Conservation (phyloP, 2,329 filamentous ascomycete species). For the Pezizomycotina sp. region DNA sequence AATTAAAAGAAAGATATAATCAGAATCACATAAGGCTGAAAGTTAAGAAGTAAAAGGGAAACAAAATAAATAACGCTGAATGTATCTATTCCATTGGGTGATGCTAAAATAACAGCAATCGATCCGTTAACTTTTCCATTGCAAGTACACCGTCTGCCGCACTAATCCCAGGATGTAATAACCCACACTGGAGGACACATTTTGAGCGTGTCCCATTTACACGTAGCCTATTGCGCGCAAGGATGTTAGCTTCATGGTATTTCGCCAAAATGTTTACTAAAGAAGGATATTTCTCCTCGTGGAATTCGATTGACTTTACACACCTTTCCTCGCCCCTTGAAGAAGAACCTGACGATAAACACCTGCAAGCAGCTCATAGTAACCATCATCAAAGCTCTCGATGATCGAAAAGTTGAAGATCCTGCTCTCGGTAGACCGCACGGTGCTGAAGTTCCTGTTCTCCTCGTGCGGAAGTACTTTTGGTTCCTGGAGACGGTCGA, state of each 20-base stretch:
- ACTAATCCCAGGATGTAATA: too few relatives aligned
- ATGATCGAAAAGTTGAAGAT: slow-evolving; percentile 97
- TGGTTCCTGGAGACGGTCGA: slow-evolving; percentile 93
- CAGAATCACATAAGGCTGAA: too few relatives aligned
- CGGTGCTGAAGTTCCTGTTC: slow-evolving; percentile 97
- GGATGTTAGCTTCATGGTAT: neutral
- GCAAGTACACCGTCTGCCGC: too few relatives aligned
- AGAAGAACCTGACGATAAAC: slow-evolving; percentile 96
- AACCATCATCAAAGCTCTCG: slow-evolving; percentile 76
- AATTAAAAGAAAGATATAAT: too few relatives aligned
- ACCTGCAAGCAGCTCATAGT: slow-evolving; percentile 94
- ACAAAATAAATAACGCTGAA: too few relatives aligned
- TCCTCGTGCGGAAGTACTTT: slow-evolving; percentile 99
- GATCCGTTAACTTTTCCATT: too few relatives aligned
- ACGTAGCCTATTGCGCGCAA: slow-evolving; percentile 9
- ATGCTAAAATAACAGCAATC: too few relatives aligned
- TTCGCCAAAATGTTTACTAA: neutral
- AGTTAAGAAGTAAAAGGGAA: too few relatives aligned
- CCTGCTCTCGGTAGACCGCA: slow-evolving; percentile 81
- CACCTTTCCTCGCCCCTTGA: slow-evolving; percentile 46
- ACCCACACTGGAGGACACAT: too few relatives aligned
- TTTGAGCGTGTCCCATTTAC: slow-evolving; percentile 11
- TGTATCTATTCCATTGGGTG: too few relatives aligned
- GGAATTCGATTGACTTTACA: neutral
- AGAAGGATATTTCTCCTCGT: neutral